Conservation (phyloP, 169 alveolate genomes). For the Plasmodium adleri region DNA sequence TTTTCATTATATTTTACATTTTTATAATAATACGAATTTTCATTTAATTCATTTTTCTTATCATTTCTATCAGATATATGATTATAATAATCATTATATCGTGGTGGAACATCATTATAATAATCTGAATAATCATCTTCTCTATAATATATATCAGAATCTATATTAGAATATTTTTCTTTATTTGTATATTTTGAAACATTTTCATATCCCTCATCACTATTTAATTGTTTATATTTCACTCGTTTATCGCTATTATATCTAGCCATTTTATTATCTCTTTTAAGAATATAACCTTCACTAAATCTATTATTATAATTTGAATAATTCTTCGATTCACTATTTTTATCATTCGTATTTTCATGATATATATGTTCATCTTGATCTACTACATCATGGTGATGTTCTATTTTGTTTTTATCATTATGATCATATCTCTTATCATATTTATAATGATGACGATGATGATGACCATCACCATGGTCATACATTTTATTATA, state of each 20-base stretch:
- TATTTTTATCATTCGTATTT: background rate
- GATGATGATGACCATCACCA: too few species aligned
- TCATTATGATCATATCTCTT: too few species aligned
- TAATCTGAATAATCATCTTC: slow-evolving; percentile 4
- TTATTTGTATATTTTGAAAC: too few species aligned
- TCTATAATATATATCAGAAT: background rate
- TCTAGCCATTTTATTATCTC: slow-evolving; percentile 5
- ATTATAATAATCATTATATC: background rate
- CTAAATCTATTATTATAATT: slow-evolving; percentile 34
- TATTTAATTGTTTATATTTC: slow-evolving; percentile 11
- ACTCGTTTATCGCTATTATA: slow-evolving; percentile 42
- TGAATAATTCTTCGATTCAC: slow-evolving; percentile 2
- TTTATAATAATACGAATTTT: background rate
- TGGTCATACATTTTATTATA: too few species aligned
- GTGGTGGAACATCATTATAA: background rate
- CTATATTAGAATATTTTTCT: background rate
- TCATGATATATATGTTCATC: slow-evolving; percentile 1
- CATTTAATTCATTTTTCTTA: background rate
- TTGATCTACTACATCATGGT: background rate
- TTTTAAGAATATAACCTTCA: slow-evolving; percentile 36
- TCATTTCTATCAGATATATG: background rate
- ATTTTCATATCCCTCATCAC: background rate
- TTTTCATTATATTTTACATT: background rate
- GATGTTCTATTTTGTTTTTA: too few species aligned
- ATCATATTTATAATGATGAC: too few species aligned